phyloP scores from a whole-genome alignment of 768 basidiomycete genomes.

The Termitomyces sp. region DNA sequence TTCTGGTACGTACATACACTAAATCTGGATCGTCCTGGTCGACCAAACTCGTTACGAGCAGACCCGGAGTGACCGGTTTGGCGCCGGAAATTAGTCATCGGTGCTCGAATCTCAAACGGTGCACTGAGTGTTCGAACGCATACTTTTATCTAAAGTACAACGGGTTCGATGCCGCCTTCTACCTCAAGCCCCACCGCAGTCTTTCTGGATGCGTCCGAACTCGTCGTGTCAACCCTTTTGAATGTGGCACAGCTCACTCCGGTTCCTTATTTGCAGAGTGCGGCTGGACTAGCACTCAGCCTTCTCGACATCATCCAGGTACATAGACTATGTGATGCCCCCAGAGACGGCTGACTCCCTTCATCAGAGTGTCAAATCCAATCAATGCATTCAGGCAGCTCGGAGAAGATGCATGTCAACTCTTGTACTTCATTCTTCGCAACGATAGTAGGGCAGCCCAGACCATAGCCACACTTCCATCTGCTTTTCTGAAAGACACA shows the following conservation, averaged over 20 bases:
- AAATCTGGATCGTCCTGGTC: background rate
- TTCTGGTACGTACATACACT: background rate
- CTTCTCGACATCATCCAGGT: background rate
- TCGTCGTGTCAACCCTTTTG: background rate
- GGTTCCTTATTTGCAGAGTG: constrained; percentile 4
- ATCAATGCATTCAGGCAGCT: background rate
- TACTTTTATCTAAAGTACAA: background rate
- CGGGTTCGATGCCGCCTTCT: background rate
- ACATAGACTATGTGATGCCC: background rate
- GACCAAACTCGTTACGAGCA: background rate
- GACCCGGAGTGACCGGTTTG: background rate
- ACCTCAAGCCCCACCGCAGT: background rate
- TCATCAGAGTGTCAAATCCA: background rate
- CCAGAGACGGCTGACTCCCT: background rate
- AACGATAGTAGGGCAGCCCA: background rate
- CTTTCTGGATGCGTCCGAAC: background rate
- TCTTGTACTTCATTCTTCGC: background rate
- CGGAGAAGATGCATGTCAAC: background rate
- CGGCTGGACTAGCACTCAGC: constrained; percentile 1
- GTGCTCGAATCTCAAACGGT: background rate
- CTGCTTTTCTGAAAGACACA: background rate
- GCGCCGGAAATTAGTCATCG: too few relatives aligned
- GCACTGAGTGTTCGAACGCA: background rate
- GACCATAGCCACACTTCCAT: background rate
- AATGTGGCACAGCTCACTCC: constrained; percentile 7